Conservation (phyloP, 441 rosid species). For the Isatis lusitanica region DNA sequence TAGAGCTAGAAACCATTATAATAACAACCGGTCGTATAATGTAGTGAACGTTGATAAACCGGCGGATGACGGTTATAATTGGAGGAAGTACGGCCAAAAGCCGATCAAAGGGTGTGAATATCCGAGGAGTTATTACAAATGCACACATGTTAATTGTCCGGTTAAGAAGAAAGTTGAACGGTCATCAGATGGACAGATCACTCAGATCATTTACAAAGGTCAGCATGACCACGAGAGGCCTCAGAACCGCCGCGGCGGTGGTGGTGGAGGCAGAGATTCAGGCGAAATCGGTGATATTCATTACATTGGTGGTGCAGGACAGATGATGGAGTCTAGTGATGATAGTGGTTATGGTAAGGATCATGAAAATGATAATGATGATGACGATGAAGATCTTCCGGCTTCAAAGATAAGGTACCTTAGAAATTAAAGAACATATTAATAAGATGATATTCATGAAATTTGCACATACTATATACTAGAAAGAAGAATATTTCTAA, state of each 20-base stretch:
- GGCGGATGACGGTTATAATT: slow-evolving; percentile 77
- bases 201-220: slow-evolving; percentile 73
- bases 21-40: slow-evolving; percentile 31
- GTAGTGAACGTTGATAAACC: slow-evolving; percentile 63
- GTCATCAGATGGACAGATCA: slow-evolving; percentile 62
- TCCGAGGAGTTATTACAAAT: slow-evolving; percentile 80
- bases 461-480: not conserved
- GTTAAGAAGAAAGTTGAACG: slow-evolving; percentile 77
- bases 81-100: slow-evolving; percentile 84
- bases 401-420: slow-evolving; percentile 54
- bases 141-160: slow-evolving; percentile 61
- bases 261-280: slow-evolving; percentile 46
- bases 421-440: not conserved
- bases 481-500: not conserved
- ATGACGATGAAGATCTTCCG: slow-evolving; percentile 46
- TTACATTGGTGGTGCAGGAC: slow-evolving; percentile 42
- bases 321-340: slow-evolving; percentile 52
- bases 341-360: slow-evolving; percentile 56
- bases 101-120: slow-evolving; percentile 75
- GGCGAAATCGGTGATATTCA: slow-evolving; percentile 45
- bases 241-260: slow-evolving; percentile 60
- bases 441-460: not conserved
- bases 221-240: slow-evolving; percentile 66
- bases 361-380: slow-evolving; percentile 41
- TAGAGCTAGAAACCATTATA: slow-evolving; percentile 45